Conservation (phyloP, 305 asterid genomes). For the Plantago coronopus region DNA sequence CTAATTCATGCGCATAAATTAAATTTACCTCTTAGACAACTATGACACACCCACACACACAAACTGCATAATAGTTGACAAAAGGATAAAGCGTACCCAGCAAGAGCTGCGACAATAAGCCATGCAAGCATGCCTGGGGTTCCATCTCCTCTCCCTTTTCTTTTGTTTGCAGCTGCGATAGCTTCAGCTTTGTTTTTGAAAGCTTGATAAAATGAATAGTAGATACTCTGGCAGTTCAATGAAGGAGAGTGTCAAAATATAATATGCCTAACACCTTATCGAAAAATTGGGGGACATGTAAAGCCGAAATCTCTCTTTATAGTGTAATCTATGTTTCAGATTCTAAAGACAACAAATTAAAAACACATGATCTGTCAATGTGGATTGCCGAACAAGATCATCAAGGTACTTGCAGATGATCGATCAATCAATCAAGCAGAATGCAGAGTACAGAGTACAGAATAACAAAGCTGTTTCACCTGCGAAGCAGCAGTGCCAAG, state of each 20-base stretch:
- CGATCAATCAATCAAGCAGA: neutral
- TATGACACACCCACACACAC: neutral
- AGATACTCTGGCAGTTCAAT: slow-evolving; percentile 64
- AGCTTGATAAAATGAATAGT: slow-evolving; percentile 82
- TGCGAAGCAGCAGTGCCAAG: slow-evolving; percentile 90
- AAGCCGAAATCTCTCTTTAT: neutral
- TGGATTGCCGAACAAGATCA: neutral
- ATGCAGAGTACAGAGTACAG: slow-evolving; percentile 5
- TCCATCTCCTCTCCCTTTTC: slow-evolving; percentile 71
- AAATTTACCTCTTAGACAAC: slow-evolving; percentile 10
- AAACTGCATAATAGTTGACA: slow-evolving; percentile 3
- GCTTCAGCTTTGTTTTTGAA: slow-evolving; percentile 89
- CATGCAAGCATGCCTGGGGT: slow-evolving; percentile 87
- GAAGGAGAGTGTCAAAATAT: slow-evolving; percentile 24
- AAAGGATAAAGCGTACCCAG: slow-evolving; percentile 50
- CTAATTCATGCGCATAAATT: neutral
- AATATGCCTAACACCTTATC: neutral
- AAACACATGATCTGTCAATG: neutral
- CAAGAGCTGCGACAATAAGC: slow-evolving; percentile 91
- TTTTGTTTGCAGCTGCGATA: slow-evolving; percentile 55
- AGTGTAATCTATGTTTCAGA: too few relatives aligned
- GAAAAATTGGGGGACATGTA: neutral
- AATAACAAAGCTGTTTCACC: slow-evolving; percentile 31
- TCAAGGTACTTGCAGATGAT: neutral
- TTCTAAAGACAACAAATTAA: too few relatives aligned